These are phyloP conservation scores for Tuber aestivum DNA, from an alignment of 495 filamentous ascomycete genomes.

Conservation along the genomic window DNA sequence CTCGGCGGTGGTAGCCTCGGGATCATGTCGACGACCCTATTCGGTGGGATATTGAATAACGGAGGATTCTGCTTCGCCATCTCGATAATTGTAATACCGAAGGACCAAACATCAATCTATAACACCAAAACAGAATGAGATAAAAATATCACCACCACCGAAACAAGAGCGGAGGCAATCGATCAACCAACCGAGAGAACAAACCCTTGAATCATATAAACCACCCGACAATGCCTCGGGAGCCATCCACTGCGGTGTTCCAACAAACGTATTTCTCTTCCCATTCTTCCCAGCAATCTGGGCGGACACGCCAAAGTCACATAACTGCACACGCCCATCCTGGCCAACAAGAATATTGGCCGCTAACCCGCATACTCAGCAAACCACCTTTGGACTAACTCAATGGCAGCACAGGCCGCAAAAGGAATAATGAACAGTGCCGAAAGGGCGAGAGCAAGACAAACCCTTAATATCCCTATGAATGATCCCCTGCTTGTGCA, in stretches of 20 bases:
- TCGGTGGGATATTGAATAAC: slow-evolving; percentile 50
- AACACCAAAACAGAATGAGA: neutral
- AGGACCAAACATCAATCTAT: slow-evolving; percentile 91
- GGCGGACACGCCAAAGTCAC: slow-evolving; percentile 92
- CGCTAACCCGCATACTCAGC: slow-evolving; percentile 45
- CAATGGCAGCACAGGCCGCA: neutral
- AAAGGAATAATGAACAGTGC: neutral
- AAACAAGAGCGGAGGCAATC: neutral
- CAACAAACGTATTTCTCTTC: slow-evolving; percentile 88
- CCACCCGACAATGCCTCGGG: slow-evolving; percentile 68
- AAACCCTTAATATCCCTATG: slow-evolving; percentile 92
- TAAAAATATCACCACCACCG: neutral
- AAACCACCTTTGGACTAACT: neutral
- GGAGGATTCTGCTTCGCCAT: slow-evolving; percentile 87
- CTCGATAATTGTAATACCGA: slow-evolving; percentile 83
- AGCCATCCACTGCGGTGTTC: slow-evolving; percentile 95
- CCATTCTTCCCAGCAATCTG: slow-evolving; percentile 74
- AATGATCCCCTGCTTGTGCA: slow-evolving; percentile 88
- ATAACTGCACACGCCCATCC: slow-evolving; percentile 78
- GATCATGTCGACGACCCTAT: slow-evolving; percentile 50
- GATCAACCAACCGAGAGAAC: neutral
- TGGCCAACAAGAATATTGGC: slow-evolving; percentile 89
- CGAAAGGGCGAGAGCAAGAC: slow-evolving; percentile 2
- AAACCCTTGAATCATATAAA: slow-evolving; percentile 52
- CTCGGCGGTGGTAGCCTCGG: slow-evolving; percentile 51